phyloP scores from a whole-genome alignment of 1,284 basidiomycete species.

The Somion occarium region DNA sequence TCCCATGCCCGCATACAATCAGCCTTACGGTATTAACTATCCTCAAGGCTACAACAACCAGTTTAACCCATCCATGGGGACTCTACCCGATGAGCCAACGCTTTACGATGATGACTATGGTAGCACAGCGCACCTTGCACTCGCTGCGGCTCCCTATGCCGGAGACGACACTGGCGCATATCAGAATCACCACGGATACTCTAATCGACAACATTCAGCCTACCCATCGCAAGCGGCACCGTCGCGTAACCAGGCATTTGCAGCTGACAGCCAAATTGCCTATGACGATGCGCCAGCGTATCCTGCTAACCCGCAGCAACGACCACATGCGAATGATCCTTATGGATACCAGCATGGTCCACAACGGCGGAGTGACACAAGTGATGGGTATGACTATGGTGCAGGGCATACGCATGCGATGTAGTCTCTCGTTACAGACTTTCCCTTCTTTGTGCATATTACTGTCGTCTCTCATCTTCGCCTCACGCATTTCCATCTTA shows the following conservation, averaged over 20 bases:
- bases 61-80: slow-evolving; percentile 52
- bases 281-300: slow-evolving; percentile 17
- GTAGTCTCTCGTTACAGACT: slow-evolving; percentile 18
- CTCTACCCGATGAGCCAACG: slow-evolving; percentile 47
- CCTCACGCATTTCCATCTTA: background rate
- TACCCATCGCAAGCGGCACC: slow-evolving; percentile 2
- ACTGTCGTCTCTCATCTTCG: slow-evolving; percentile 1
- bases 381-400: slow-evolving; percentile 22
- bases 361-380: slow-evolving; percentile 10
- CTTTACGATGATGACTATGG: slow-evolving; percentile 63
- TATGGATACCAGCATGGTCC: slow-evolving; percentile 13
- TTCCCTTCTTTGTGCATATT: slow-evolving; percentile 3
- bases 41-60: slow-evolving; percentile 32
- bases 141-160: slow-evolving; percentile 50
- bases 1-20: slow-evolving; percentile 69
- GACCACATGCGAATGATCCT: slow-evolving; percentile 9
- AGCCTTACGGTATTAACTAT: slow-evolving; percentile 43
- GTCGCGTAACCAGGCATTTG: slow-evolving; percentile 7
- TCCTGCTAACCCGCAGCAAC: slow-evolving; percentile 8
- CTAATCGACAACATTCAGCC: background rate
- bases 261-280: slow-evolving; percentile 9
- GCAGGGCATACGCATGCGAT: too few species aligned
- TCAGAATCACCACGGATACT: slow-evolving; percentile 8
- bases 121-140: slow-evolving; percentile 52
- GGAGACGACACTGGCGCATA: slow-evolving; percentile 14